These are phyloP conservation scores for Coniochaeta pulveracea DNA, from an alignment of 2,329 filamentous ascomycete species.

Conservation along the genomic window DNA sequence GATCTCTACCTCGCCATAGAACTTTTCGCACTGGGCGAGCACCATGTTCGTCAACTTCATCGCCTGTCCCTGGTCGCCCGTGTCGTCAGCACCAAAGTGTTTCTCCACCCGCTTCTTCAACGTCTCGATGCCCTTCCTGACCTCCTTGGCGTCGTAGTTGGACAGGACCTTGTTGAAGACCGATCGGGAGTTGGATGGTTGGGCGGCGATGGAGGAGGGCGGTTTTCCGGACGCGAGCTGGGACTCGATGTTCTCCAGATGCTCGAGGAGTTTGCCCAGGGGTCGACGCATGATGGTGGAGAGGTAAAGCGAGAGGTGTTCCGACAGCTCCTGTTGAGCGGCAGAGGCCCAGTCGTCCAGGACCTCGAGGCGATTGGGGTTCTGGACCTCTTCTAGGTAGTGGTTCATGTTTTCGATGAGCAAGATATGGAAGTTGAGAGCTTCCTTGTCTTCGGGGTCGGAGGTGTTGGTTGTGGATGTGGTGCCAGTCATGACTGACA, in stretches of 20 bases:
- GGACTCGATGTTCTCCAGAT: constrained; percentile 79
- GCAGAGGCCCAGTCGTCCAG: constrained; percentile 74
- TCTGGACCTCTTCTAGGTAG: constrained; percentile 84
- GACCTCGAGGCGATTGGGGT: constrained; percentile 60
- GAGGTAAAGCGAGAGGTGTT: constrained; percentile 82
- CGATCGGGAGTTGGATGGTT: constrained; percentile 71
- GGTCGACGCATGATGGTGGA: constrained; percentile 81
- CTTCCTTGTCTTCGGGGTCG: constrained; percentile 82
- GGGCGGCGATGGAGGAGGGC: constrained; percentile 55
- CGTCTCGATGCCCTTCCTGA: constrained; percentile 81
- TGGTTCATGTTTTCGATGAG: constrained; percentile 99
- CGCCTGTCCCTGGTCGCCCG: constrained; percentile 45
- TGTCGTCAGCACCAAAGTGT: constrained; percentile 86
- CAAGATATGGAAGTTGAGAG: constrained; percentile 92
- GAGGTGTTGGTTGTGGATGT: constrained; percentile 19
- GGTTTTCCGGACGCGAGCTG: constrained; percentile 50
- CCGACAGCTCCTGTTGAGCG: constrained; percentile 66
- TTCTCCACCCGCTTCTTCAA: constrained; percentile 90
- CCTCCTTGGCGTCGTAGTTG: constrained; percentile 71
- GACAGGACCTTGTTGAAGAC: constrained; percentile 80
- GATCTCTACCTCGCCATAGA: constrained; percentile 50
- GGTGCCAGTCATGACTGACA: neutral
- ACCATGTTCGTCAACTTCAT: constrained; percentile 46
- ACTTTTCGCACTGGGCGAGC: constrained; percentile 48
- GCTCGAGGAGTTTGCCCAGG: constrained; percentile 82